Percentiles rank a stretch among this genome's conserved stretches.
phyloP scores from a whole-genome alignment of 805 yeast species.

The Barnettozyma populi region DNA sequence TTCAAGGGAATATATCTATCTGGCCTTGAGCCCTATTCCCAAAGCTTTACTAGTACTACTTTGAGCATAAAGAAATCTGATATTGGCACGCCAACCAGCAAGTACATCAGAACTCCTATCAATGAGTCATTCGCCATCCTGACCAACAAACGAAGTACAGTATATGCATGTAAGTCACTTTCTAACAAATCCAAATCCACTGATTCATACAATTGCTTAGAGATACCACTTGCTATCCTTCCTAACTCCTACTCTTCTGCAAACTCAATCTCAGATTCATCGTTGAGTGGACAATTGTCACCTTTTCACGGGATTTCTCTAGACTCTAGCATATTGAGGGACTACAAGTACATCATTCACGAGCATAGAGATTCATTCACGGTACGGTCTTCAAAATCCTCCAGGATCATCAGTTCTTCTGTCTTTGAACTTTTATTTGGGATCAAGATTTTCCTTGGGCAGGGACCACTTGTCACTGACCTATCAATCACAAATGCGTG shows the following conservation, averaged over 20 bases:
- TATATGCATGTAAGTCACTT: constrained; percentile 36
- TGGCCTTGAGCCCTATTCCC: constrained; percentile 47
- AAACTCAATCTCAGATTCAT: constrained; percentile 30
- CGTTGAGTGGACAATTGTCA: constrained; percentile 41
- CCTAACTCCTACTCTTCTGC: constrained; percentile 2
- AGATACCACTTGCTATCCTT: not conserved
- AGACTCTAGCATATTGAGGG: constrained; percentile 32
- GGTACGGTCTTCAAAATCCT: constrained; percentile 7
- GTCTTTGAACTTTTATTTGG: constrained; percentile 19
- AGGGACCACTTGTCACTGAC: constrained; percentile 39
- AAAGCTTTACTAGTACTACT: constrained; percentile 9
- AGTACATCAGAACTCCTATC: not conserved
- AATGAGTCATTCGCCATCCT: constrained; percentile 5
- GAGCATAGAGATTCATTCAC: constrained; percentile 26
- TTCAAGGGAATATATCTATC: constrained; percentile 43
- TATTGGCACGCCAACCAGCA: not conserved
- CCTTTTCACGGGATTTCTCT: constrained; percentile 49
- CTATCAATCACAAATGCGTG: constrained; percentile 51
- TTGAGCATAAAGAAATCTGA: not conserved
- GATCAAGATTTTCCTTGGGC: constrained; percentile 33
- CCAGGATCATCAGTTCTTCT: constrained; percentile 2
- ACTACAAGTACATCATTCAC: constrained; percentile 47
- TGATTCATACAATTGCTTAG: not conserved
- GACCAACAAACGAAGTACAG: not conserved
- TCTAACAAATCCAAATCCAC: constrained; percentile 29